These are phyloP conservation scores for Epichloe scottii DNA, from an alignment of 2,329 filamentous ascomycete genomes.

Conservation along the genomic window DNA sequence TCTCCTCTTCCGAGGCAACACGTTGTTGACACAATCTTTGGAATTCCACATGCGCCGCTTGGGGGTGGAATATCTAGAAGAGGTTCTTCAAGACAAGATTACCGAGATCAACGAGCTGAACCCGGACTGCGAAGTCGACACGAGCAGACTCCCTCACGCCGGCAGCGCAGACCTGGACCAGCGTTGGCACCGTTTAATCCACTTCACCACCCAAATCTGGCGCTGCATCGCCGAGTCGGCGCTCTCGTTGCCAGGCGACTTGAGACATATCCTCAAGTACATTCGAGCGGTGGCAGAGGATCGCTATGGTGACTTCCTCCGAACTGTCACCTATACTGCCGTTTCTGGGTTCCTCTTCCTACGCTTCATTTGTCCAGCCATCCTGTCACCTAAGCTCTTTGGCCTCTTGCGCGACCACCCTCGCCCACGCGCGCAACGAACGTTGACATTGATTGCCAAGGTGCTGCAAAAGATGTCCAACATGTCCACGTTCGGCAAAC, in stretches of 20 bases:
- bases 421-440: conserved; percentile 69
- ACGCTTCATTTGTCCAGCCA: conserved; percentile 91
- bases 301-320: conserved; percentile 82
- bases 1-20: conserved; percentile 88
- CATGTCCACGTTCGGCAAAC: conserved; percentile 80
- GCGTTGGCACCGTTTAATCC: conserved; percentile 70
- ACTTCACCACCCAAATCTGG: conserved; percentile 75
- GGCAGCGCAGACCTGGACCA: conserved; percentile 58
- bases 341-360: conserved; percentile 92
- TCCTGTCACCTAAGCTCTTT: conserved; percentile 88
- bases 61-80: conserved; percentile 84
- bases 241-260: conserved; percentile 61
- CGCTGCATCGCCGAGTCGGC: conserved; percentile 67
- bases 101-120: conserved; percentile 83
- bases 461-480: conserved; percentile 84
- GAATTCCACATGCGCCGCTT: conserved; percentile 93
- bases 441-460: conserved; percentile 85
- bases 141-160: conserved; percentile 52
- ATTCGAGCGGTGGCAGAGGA: conserved; percentile 88
- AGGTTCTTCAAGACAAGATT: conserved; percentile 74
- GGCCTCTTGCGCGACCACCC: conserved; percentile 75
- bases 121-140: conserved; percentile 89
- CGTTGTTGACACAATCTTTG: conserved; percentile 80
- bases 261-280: conserved; percentile 79
- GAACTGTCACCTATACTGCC: conserved; percentile 83